A percentile compares a stretch with the other conserved stretches of the same genome.
These are phyloP conservation scores for Hydnomerulius pinastri DNA, from an alignment of 768 basidiomycete genomes.

Conservation along the genomic window DNA sequence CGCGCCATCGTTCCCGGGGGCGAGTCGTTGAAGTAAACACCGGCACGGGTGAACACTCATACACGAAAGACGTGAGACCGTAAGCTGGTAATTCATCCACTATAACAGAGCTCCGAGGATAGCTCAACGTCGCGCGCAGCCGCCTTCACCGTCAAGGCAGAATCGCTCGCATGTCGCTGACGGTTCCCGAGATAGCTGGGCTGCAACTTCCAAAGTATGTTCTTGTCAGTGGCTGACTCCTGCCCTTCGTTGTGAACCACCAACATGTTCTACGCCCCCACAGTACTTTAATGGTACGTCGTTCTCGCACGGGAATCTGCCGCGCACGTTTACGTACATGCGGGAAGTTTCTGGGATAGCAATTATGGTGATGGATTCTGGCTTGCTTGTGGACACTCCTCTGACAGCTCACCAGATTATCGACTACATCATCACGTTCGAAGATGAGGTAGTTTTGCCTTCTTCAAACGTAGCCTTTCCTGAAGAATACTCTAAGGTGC, in stretches of 20 bases:
- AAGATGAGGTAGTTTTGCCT: slow-evolving; percentile 3
- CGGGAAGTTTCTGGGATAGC: slow-evolving; percentile 16
- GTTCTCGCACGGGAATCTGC: no score
- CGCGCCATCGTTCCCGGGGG: no score
- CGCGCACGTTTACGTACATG: background rate
- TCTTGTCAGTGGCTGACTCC: background rate
- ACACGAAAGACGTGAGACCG: no score
- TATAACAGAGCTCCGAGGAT: no score
- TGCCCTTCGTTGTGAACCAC: background rate
- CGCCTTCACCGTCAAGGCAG: no score
- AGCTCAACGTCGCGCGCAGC: no score
- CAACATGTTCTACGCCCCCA: background rate
- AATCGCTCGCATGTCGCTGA: background rate
- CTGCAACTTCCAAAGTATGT: slow-evolving; percentile 17
- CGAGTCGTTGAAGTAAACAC: no score
- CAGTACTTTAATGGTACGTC: slow-evolving; percentile 19
- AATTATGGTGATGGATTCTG: slow-evolving; percentile 21
- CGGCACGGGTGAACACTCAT: no score
- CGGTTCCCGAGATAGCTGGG: slow-evolving; percentile 5
- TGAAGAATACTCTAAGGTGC: slow-evolving; percentile 8
- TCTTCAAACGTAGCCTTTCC: background rate
- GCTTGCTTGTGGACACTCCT: background rate
- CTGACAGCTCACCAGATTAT: slow-evolving; percentile 2
- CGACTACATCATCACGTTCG: slow-evolving; percentile 9
- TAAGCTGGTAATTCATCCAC: no score